Evolutionary conservation across 2,329 filamentous ascomycete genomes (phyloP), one percentile per base, ranked within the genome.

Genomic region (Fusarium aywerte): DNA sequence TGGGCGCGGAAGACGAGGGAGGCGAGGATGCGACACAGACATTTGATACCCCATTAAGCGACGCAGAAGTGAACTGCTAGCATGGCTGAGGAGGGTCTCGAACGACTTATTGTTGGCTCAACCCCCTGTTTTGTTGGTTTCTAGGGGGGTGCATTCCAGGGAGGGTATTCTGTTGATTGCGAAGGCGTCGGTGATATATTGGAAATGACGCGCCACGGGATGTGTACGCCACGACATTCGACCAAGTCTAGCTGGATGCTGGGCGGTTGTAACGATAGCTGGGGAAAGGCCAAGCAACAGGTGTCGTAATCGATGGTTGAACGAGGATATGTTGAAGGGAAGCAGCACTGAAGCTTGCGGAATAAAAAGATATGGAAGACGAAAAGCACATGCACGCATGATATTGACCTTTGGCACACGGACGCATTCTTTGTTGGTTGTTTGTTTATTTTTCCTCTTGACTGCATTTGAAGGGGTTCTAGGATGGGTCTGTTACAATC

Each of bases 401-500:
- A 59, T 58, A 67, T 65, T 68, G 48, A 71, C 54, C 64, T 58
- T 68, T 35, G 58, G 52, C 48, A 70, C 44, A 62, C 44, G 52
- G 52, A 49, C 65, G 25, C 18, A n/a, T 43, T 42, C 23, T 21
- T 15, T 27, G 25, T 9, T 42, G 9, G 8, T 70, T 57, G 44
- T 63, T 43, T 40, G 29, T 64, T 68, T 55, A 38, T 48, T 31
- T 42, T 38, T 29, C 54, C 29, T 70, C 68, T 71, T 48, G 47
- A 63, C 59, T 73, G 72, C 72, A 74, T 74, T 72, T 67, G 48
- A 57, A 69, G 70, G 72, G 72, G 72, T 73, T 74, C 49, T 35
- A 70, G 62, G 67, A 62, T 33, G 62, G 68, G 55, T 60, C 67
- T 70, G 69, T 58, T 65, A 43, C 49, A 54, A 49, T 40, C 35